Base-by-base conservation (phyloP, 495 filamentous ascomycete genomes). In the Aspergillus incahuasiensis region DNA sequence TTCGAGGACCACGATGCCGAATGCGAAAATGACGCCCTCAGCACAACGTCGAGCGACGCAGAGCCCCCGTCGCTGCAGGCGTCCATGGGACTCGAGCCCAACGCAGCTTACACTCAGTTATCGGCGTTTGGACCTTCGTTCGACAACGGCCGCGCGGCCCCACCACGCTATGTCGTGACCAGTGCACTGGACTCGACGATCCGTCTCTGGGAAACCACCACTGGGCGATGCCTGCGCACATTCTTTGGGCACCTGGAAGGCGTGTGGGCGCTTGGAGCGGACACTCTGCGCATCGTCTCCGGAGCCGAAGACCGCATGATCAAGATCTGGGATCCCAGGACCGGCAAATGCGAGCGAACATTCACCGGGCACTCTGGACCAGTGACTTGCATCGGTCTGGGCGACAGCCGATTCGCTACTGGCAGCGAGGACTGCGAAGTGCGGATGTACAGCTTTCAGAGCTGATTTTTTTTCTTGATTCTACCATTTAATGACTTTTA, bases 161-260 rank as follows among this genome's bases (percentile, higher is more conserved):
- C 91, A 5, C 88, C 91, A 0, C 82, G 85, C 6, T 96, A 95
- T 69, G 95, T 99, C 74, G 80, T 97, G 22, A 97, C 91, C 2
- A 91, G 88, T 56, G 89, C 88, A 5, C 81, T 99, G 19, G 94
- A 99, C 66, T 84, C 82, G 39, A 96, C 90, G 6, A 90, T 99
- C 56, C 87, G 94, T 12, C 79, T 97, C 25, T 99, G 94, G 94
- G 90, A 97, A 67, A 86, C 91, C 8, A 81, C 82, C 40, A 90
- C 85, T 6, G 91, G 88, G 43, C 76, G 79, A 58, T 95, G 90
- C 63, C 74, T 95, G 9, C 89, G 89, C 49, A 97, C 90, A 4
- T 92, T 96, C 72, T 99, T 97, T 57, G 94, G 94, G 0, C 94
- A 99, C 60, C 76, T 99, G 20, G 94, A 97, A 68, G 94, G 94